Evolutionary conservation across 768 basidiomycete genomes (phyloP), one percentile per base, ranked within the genome.

Genomic region (Boletus subparvulus): DNA sequence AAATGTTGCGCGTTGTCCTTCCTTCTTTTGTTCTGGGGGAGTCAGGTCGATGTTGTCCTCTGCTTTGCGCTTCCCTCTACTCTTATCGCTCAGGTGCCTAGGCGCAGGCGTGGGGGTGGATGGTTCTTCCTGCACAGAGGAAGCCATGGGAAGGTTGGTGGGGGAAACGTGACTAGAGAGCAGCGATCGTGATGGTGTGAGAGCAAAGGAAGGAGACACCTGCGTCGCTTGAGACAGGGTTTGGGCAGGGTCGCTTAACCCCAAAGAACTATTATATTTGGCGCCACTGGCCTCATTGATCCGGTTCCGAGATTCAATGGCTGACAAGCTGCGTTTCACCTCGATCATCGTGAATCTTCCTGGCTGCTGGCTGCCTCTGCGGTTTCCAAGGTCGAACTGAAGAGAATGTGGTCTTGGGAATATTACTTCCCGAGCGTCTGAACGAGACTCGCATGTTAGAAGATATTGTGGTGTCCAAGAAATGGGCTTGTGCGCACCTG

Each of bases 31-130:
- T 64, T 87, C 86, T 8, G 87, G 85, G 35, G 87, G 86, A 3
- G 88, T 87, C 33, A 79, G 73, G 57, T 85, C 86, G n/a, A 83
- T 75, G 61, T 88, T 79, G 59, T 89, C 88, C 43, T 87, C 86
- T 7, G 86, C 87, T 66, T 90, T 90, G 58, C 88, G 77, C 69
- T 90, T 90, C 8, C 85, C 85, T 62, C 77, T 82, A 35, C 71
- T 66, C 56, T 68, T 72, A 55, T 77, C 71, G 51, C 73, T 70
- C 4, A 62, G 56, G 41, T 62, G 62, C 58, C 74, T 70, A 52
- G 68, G 49, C 57, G 63, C 68, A 54, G 75, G 67, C 44, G 73
- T 67, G 40, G 65, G 72, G 51, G 72, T 74, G 41, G 68, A 64
- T n/a, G 73, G 69, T 39, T 63, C 63, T 33, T 28, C 68, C n/a